Conservation (phyloP, 129 eudicot genomes). For the Tanacetum coccineum region DNA sequence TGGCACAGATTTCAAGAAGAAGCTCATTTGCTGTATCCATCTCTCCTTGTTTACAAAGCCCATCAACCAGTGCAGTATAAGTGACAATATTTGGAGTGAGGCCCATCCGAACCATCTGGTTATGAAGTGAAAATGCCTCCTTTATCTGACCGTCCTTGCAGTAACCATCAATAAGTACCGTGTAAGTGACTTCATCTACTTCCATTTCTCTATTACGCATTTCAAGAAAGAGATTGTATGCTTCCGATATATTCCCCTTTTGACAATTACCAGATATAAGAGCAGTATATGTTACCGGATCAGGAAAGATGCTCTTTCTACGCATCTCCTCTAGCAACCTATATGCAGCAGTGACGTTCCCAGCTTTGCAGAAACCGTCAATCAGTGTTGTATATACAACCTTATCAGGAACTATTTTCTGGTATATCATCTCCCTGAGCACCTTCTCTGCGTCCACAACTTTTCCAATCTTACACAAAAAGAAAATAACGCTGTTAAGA, state of each 20-base stretch:
- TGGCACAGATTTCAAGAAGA: conserved; percentile 63
- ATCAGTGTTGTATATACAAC: conserved; percentile 78
- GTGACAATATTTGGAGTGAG: conserved; percentile 79
- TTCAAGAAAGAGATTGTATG: conserved; percentile 54
- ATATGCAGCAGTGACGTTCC: conserved; percentile 51
- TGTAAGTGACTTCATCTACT: conserved; percentile 74
- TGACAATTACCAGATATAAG: conserved; percentile 66
- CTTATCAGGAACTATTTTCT: conserved; percentile 58
- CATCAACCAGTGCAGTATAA: conserved; percentile 81
- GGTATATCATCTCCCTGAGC: conserved; percentile 64
- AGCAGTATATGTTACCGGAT: conserved; percentile 65
- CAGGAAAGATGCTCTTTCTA: conserved; percentile 49
- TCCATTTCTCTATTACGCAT: conserved; percentile 52
- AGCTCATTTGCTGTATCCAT: conserved; percentile 84
- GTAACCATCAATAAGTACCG: conserved; percentile 81
- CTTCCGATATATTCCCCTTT: conserved; percentile 59
- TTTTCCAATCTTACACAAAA: conserved; percentile 68
- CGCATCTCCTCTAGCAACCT: conserved; percentile 66
- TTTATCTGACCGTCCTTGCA: conserved; percentile 79
- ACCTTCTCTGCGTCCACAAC: conserved; percentile 64
- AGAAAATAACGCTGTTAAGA: conserved; percentile 56
- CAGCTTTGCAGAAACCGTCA: conserved; percentile 73
- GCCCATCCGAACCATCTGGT: conserved; percentile 73
- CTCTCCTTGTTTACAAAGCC: conserved; percentile 89
- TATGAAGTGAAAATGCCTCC: conserved; percentile 80